phyloP scores from a whole-genome alignment of 1,284 basidiomycete genomes.

The Vanrija sp. region DNA sequence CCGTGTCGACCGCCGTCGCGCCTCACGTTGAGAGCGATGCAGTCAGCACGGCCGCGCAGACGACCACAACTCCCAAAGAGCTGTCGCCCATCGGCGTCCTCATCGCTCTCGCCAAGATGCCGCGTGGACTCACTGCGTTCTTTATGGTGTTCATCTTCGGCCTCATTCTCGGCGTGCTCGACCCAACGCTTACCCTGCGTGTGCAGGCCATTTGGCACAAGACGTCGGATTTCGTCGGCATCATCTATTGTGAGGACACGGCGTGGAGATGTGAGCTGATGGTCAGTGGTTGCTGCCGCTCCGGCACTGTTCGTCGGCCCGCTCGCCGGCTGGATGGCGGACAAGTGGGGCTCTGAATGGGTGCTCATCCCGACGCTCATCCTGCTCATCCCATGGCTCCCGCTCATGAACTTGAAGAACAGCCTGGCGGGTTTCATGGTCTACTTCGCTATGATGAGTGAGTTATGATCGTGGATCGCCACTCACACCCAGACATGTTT shows the following conservation, averaged over 20 bases:
- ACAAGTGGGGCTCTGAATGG: slow-evolving; percentile 61
- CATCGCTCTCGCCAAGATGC: slow-evolving; percentile 53
- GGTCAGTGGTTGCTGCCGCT: slow-evolving; percentile 58
- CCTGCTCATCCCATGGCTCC: slow-evolving; percentile 64
- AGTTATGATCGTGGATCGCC: slow-evolving; percentile 45
- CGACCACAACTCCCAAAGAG: slow-evolving; percentile 24
- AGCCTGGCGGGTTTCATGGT: slow-evolving; percentile 61
- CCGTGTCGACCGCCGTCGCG: neutral
- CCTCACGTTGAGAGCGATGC: neutral
- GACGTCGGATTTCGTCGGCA: slow-evolving; percentile 60
- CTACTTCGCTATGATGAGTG: slow-evolving; percentile 56
- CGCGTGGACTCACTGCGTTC: slow-evolving; percentile 58
- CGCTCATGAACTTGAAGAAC: slow-evolving; percentile 56
- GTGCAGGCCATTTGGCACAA: slow-evolving; percentile 61
- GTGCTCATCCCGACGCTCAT: slow-evolving; percentile 56
- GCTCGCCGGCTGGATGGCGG: slow-evolving; percentile 60
- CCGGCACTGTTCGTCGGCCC: slow-evolving; percentile 62
- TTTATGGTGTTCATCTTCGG: slow-evolving; percentile 60
- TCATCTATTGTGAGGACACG: slow-evolving; percentile 54
- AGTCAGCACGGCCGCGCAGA: slow-evolving; percentile 2
- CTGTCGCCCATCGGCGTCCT: slow-evolving; percentile 51
- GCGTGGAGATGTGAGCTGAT: slow-evolving; percentile 10
- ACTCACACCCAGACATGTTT: slow-evolving; percentile 1
- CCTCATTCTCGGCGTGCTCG: slow-evolving; percentile 39
- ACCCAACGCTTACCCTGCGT: slow-evolving; percentile 58